Evolutionary conservation across 495 filamentous ascomycete genomes (phyloP).

Genomic region (Chaetomium tenue): DNA sequence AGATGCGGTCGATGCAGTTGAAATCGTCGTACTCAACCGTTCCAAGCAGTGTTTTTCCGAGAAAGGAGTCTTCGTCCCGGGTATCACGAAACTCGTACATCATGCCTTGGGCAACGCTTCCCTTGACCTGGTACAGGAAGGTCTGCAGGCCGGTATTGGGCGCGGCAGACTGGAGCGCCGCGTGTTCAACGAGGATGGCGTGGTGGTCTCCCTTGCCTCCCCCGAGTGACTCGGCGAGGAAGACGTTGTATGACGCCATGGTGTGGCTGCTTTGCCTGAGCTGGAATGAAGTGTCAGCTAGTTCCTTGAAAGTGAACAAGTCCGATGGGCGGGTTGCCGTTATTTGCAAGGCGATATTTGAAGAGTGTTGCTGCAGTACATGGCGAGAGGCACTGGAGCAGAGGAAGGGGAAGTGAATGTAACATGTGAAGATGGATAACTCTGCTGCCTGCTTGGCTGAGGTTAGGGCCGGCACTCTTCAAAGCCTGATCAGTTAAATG

Average conservation of each 20-base stretch:
- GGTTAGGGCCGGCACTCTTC: not conserved
- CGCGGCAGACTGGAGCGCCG: not conserved
- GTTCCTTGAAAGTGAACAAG: too few species aligned
- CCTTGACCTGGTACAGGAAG: slow-evolving; percentile 3
- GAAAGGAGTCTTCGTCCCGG: not conserved
- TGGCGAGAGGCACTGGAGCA: not conserved
- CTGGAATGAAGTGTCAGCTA: not conserved
- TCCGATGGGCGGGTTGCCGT: not conserved
- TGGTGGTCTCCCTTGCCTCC: not conserved
- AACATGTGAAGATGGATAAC: not conserved
- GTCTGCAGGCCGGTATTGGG: not conserved
- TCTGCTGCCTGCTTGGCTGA: not conserved
- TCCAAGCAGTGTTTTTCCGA: not conserved
- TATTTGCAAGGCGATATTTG: not conserved
- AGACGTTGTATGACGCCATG: not conserved
- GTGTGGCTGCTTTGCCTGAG: not conserved
- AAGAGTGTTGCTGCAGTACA: too few species aligned
- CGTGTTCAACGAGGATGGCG: not conserved
- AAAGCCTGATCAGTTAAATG: not conserved
- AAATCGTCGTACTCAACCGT: not conserved
- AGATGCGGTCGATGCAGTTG: slow-evolving; percentile 6
- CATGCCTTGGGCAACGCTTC: not conserved
- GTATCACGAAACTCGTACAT: not conserved
- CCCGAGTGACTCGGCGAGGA: slow-evolving; percentile 7
- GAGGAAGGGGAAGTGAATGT: not conserved